Evolutionary conservation across 495 filamentous ascomycete species (phyloP).

Genomic region (Aspergillus saccharolyticus): DNA sequence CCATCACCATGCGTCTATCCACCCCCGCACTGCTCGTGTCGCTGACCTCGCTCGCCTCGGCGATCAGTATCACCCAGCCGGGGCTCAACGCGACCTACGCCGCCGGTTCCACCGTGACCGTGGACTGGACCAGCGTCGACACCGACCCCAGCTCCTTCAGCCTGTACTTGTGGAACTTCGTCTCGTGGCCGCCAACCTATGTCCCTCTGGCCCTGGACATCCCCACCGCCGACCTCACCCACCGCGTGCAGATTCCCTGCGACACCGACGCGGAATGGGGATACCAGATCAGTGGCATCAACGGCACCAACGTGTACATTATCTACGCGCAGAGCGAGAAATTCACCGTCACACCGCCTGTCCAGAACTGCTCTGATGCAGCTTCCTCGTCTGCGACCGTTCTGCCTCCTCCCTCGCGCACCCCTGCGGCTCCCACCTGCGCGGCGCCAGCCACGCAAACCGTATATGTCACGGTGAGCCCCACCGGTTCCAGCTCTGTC

Average conservation of each 20-base stretch:
- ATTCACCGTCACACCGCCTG: conserved; percentile 28
- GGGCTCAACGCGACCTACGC: conserved; percentile 25
- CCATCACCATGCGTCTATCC: conserved; percentile 8
- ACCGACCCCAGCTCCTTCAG: conserved; percentile 40
- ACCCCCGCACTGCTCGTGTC: not conserved
- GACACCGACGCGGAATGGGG: conserved; percentile 34
- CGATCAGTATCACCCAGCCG: conserved; percentile 24
- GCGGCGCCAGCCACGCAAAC: conserved; percentile 12
- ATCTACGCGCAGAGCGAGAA: conserved; percentile 43
- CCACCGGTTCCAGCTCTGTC: conserved; percentile 16
- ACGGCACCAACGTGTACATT: conserved; percentile 46
- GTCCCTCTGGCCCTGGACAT: conserved; percentile 34
- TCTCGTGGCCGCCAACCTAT: conserved; percentile 43
- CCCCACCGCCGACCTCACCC: conserved; percentile 23
- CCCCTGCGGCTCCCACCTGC: conserved; percentile 9
- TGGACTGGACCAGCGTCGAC: conserved; percentile 42
- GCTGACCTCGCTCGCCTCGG: conserved; percentile 12
- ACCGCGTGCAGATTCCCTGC: conserved; percentile 39
- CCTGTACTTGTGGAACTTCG: conserved; percentile 47
- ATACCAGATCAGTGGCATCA: conserved; percentile 46
- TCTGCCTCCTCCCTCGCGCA: not conserved
- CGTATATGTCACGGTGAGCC: conserved; percentile 26
- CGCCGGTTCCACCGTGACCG: conserved; percentile 30
- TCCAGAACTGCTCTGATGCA: not conserved
- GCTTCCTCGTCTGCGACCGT: conserved; percentile 13